Conservation (phyloP, 257 asterid species). For the Solanum chilense region DNA sequence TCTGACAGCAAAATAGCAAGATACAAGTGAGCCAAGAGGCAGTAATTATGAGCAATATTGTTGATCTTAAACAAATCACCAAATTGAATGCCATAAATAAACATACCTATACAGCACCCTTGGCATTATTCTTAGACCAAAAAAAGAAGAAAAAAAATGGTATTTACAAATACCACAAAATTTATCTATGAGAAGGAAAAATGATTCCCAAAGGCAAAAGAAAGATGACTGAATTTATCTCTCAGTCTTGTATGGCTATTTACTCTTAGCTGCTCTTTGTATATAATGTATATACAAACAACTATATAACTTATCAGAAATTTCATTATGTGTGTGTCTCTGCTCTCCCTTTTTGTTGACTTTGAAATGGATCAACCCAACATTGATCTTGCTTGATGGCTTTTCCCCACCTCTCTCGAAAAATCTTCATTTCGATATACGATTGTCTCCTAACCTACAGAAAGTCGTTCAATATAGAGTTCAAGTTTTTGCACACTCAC, state of each 20-base stretch:
- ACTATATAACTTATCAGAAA: neutral
- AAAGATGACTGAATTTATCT: neutral
- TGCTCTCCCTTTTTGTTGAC: neutral
- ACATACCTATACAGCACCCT: neutral
- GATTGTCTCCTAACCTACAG: constrained; percentile 58
- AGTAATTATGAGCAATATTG: neutral
- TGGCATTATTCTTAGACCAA: neutral
- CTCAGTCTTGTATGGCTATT: neutral
- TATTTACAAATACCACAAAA: neutral
- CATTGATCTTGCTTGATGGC: constrained; percentile 55
- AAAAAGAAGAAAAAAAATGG: neutral
- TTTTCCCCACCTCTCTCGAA: constrained; percentile 47
- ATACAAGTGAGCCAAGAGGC: neutral
- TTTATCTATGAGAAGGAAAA: neutral
- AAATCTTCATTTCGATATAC: constrained; percentile 44
- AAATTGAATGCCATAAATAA: neutral
- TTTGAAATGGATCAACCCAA: constrained; percentile 58
- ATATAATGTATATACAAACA: neutral
- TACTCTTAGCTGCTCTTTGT: neutral
- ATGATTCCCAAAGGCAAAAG: neutral
- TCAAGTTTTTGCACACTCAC: neutral
- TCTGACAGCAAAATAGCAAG: neutral
- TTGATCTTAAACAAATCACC: neutral
- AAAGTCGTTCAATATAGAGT: neutral
- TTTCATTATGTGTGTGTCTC: neutral